Percentiles rank a stretch among this genome's conserved stretches.
Evolutionary conservation across 495 filamentous ascomycete genomes (phyloP).

Genomic region (Evansstolkia leycettana): DNA sequence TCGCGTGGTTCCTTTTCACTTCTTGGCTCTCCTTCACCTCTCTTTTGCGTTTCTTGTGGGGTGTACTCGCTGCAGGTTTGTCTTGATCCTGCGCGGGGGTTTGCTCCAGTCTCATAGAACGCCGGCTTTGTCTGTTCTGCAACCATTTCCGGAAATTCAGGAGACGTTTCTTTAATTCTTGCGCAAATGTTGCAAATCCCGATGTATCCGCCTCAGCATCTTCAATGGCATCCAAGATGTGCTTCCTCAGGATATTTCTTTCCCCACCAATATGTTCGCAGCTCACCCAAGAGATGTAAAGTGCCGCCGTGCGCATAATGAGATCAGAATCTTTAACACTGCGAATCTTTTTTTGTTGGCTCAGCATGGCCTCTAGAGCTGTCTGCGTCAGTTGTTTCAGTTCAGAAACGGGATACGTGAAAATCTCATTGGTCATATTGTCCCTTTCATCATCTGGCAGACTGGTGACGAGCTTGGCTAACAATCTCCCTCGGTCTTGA

Average conservation of each 20-base stretch:
- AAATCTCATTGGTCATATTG: slow-evolving; percentile 4
- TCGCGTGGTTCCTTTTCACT: slow-evolving; percentile 33
- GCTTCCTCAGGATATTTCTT: slow-evolving; percentile 9
- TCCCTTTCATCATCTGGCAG: slow-evolving; percentile 8
- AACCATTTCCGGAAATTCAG: slow-evolving; percentile 5
- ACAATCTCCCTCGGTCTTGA: slow-evolving; percentile 19
- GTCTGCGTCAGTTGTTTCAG: slow-evolving; percentile 1
- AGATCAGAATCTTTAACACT: slow-evolving; percentile 6
- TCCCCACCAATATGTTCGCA: slow-evolving; percentile 8
- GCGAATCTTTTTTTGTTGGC: slow-evolving; percentile 2
- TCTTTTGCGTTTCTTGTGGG: slow-evolving; percentile 35
- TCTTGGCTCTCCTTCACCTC: slow-evolving; percentile 30
- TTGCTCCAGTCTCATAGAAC: neutral
- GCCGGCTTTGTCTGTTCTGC: neutral
- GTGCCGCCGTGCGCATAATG: slow-evolving; percentile 19
- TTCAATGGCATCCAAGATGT: slow-evolving; percentile 8
- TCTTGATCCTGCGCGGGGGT: neutral
- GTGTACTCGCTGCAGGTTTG: slow-evolving; percentile 3
- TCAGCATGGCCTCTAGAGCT: slow-evolving; percentile 6
- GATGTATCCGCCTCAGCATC: slow-evolving; percentile 3
- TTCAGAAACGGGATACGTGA: slow-evolving; percentile 1
- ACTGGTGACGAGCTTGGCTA: slow-evolving; percentile 13
- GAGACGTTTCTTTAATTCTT: slow-evolving; percentile 13
- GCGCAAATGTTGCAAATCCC: slow-evolving; percentile 11
- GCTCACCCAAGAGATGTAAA: slow-evolving; percentile 30